Conservation (phyloP, 1,139 yeast species). For the Blastobotrys apis region DNA sequence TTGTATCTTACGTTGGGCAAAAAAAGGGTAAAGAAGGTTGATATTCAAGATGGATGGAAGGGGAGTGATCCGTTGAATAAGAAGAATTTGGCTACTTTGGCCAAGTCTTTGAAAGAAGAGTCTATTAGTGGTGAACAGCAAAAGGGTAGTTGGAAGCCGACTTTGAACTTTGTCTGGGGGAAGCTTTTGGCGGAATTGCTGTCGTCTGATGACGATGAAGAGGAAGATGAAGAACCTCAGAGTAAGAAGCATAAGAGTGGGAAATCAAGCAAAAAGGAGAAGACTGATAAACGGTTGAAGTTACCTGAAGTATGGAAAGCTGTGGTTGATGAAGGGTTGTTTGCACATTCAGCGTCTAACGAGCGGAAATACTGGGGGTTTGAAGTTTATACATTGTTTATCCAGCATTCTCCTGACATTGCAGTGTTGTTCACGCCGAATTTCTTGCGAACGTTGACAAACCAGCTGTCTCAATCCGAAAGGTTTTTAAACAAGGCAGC, state of each 20-base stretch:
- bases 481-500: conserved; percentile 69
- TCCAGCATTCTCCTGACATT: conserved; percentile 37
- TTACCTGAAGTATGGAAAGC: conserved; percentile 76
- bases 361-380: conserved; percentile 89
- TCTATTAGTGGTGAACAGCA: conserved; percentile 37
- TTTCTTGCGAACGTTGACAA: conserved; percentile 67
- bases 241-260: conserved; percentile 25
- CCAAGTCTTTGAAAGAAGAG: conserved; percentile 64
- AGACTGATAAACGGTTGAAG: conserved; percentile 17
- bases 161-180: conserved; percentile 81
- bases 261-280: conserved; percentile 30
- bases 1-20: conserved; percentile 51
- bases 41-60: conserved; percentile 53
- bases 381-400: conserved; percentile 56
- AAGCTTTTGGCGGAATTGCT: conserved; percentile 49
- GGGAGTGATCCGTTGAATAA: conserved; percentile 65
- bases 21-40: conserved; percentile 25
- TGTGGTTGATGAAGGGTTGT: conserved; percentile 75
- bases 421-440: conserved; percentile 58
- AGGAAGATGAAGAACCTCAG: conserved; percentile 14
- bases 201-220: conserved; percentile 20
- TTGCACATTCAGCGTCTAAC: conserved; percentile 69
- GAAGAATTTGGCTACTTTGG: conserved; percentile 57
- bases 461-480: conserved; percentile 66
- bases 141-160: conserved; percentile 58